Conservation (phyloP, 805 yeast species). For the Cyberlindnera mrakii region DNA sequence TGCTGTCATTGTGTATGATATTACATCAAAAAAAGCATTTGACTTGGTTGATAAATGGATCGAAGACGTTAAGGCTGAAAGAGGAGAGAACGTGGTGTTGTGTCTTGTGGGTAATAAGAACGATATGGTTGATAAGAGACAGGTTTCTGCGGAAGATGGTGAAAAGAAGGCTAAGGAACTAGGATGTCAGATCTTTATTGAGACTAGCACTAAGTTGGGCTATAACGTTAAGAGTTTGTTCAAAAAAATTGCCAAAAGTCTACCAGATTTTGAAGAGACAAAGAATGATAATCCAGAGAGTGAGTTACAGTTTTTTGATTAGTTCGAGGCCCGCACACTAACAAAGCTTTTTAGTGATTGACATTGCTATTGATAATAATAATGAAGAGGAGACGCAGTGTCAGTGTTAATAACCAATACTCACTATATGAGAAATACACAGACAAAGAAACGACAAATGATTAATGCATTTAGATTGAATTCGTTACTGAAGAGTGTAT, state of each 20-base stretch:
- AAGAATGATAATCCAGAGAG: conserved; percentile 21
- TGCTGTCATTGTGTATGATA: conserved; percentile 95
- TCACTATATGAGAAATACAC: too few relatives aligned
- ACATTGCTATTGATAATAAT: conserved; percentile 19
- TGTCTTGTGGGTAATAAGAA: conserved; percentile 90
- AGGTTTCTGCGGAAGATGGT: conserved; percentile 80
- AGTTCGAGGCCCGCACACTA: conserved; percentile 4
- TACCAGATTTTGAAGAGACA: conserved; percentile 69
- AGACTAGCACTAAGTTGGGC: conserved; percentile 92
- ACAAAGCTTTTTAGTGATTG: conserved; percentile 18
- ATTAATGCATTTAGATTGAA: background rate
- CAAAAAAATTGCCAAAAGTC: conserved; percentile 82
- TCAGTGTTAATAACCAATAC: conserved; percentile 15
- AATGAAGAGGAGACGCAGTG: conserved; percentile 19
- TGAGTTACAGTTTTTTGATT: conserved; percentile 7
- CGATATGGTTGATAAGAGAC: conserved; percentile 75
- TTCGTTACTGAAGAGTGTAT: too few relatives aligned
- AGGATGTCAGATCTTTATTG: conserved; percentile 78
- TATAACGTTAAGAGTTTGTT: conserved; percentile 87
- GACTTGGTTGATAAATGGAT: conserved; percentile 86
- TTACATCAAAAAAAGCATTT: conserved; percentile 80
- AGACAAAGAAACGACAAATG: background rate
- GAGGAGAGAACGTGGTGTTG: conserved; percentile 85
- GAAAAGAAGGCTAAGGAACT: conserved; percentile 65
- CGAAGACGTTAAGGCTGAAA: conserved; percentile 87